Percentiles rank a stretch among this genome's conserved stretches.
phyloP scores from a whole-genome alignment of 768 basidiomycete species.

The Tulasnella sp. region DNA sequence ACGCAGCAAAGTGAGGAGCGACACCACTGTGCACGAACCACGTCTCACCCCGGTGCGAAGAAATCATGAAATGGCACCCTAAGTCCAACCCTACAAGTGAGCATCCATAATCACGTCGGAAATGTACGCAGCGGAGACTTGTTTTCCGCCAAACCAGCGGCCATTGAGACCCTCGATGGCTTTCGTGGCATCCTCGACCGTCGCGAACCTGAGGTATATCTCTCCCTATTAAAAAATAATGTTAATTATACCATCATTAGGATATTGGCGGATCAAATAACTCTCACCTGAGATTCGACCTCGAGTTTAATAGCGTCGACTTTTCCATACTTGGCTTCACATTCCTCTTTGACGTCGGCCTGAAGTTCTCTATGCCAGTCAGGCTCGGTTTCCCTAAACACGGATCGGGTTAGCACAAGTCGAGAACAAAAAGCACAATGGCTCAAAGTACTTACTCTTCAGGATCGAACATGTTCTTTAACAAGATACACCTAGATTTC shows the following conservation, averaged over 20 bases:
- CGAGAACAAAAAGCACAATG: not conserved
- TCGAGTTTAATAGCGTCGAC: conserved; percentile 88
- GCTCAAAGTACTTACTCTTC: conserved; percentile 60
- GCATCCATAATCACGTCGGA: conserved; percentile 92
- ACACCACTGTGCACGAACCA: not conserved
- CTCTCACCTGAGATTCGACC: conserved; percentile 79
- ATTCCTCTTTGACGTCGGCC: conserved; percentile 93
- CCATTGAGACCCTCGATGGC: conserved; percentile 88
- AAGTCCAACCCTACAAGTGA: conserved; percentile 33
- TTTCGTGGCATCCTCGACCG: conserved; percentile 68
- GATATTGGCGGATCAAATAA: not conserved
- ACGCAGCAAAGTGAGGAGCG: not conserved
- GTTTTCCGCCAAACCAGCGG: conserved; percentile 93
- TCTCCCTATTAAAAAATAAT: conserved; percentile 59
- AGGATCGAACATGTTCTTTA: conserved; percentile 97
- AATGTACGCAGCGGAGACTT: conserved; percentile 80
- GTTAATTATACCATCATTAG: not conserved
- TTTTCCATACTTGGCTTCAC: conserved; percentile 80
- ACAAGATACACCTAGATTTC: conserved; percentile 80
- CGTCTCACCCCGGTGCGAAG: not conserved
- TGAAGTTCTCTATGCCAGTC: conserved; percentile 97
- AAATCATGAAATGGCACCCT: not conserved
- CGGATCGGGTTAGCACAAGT: conserved; percentile 13
- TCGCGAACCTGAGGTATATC: conserved; percentile 89
- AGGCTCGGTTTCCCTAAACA: conserved; percentile 76